Evolutionary conservation across 192 early-diverging fungal genomes (phyloP).

Genomic region (Mortierella claussenii): DNA sequence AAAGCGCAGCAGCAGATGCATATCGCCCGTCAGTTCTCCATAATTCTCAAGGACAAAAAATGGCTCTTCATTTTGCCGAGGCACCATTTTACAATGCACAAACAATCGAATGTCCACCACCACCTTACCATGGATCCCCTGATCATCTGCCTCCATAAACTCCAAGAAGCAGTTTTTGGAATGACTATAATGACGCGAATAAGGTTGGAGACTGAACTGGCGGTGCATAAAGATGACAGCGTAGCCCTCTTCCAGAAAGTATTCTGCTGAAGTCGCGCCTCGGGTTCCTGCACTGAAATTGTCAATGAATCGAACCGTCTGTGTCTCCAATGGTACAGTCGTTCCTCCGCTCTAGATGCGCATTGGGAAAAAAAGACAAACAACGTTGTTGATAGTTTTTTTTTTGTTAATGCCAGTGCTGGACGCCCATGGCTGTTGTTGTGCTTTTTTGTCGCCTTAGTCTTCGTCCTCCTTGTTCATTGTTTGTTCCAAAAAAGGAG

Average conservation of each 20-base stretch:
- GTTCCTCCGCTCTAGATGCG: conserved; percentile 85
- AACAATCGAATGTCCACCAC: not conserved
- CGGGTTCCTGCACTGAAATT: conserved; percentile 98
- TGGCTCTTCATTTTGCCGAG: too few relatives aligned
- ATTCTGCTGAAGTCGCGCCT: conserved; percentile 96
- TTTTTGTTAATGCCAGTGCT: too few relatives aligned
- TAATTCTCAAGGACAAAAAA: too few relatives aligned
- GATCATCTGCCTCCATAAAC: conserved; percentile 73
- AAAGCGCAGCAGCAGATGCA: not conserved
- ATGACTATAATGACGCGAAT: conserved; percentile 90
- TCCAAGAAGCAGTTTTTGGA: conserved; percentile 81
- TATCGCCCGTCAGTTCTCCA: not conserved
- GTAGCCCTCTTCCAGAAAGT: conserved; percentile 88
- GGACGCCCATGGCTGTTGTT: too few relatives aligned
- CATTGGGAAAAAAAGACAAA: not conserved
- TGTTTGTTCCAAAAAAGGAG: conserved; percentile 50
- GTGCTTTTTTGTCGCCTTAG: too few relatives aligned
- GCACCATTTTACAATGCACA: too few relatives aligned
- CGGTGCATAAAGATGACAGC: conserved; percentile 97
- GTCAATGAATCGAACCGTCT: conserved; percentile 99
- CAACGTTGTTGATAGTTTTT: not conserved
- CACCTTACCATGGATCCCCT: conserved; percentile 71
- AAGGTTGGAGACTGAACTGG: conserved; percentile 94
- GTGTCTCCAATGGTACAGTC: conserved; percentile 92
- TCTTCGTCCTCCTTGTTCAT: too few relatives aligned